Base-by-base conservation (phyloP, 2,329 filamentous ascomycete species). In the Fusarium sulawesiense region DNA sequence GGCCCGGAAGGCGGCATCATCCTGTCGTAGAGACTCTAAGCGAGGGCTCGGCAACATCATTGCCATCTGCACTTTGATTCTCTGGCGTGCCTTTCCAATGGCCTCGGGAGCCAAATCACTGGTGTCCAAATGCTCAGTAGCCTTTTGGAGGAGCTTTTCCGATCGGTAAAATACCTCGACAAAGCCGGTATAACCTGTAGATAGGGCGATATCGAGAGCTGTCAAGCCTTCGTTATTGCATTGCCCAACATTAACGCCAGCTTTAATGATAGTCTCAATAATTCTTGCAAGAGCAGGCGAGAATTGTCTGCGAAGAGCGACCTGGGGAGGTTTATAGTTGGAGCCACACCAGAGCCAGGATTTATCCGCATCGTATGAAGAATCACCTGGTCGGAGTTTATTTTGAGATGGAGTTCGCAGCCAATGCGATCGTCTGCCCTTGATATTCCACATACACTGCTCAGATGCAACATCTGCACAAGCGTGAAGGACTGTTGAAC, bases 171-270 rank as follows among this genome's bases (percentile, higher is more conserved):
- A 74, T 4, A 61, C 37, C 12, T 72, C 60, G 0, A 56, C 30
- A 11, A 74, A 49, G 5, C 51, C 68, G 7, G 25, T 8, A 53
- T 66, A 70, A 7, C 55, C 59, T 8, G 21, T 34, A 8, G 20
- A 40, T 3, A 74, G 48, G 4, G 72, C 72, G 13, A 63, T 12
- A 7, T 74, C 70, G 18, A 74, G 27, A 1, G 72, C 60, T 10
- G 70, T 74, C 11, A 8, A 25, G 0, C 14, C 7, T 2, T 3
- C 11, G 2, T 29, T 7, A 27, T 74, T 44, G 9, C 42, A 0
- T 8, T 30, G 29, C 12, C 53, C 18, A 25, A 56, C 16, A 34
- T 68, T 54, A 3, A 53, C 12, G 6, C 44, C 41, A 32, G 56
- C 40, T 4, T 60, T 49, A 2, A 72, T 21, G 6, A 74, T 61